Evolutionary conservation across 2,329 filamentous ascomycete species (phyloP), one percentile per base, ranked within the genome.

Genomic region (Nemania abortiva): DNA sequence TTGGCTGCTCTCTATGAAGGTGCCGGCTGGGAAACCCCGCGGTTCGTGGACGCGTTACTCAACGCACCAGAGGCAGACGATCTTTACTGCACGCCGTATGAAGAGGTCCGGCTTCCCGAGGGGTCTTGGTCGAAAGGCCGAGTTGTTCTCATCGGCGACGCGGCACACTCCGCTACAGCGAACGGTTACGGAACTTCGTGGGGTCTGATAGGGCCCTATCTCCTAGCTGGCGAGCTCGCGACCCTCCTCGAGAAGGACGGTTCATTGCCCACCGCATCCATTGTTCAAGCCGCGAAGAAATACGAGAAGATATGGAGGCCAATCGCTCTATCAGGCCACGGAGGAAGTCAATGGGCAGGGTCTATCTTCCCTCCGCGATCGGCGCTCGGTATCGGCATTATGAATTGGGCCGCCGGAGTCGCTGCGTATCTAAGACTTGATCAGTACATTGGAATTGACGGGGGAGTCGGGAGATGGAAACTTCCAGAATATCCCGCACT

Each of bases 161-260:
- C 86, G 18, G 85, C 77, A 1, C 82, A 82, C 70, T 82, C 81
- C 49, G 82, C 83, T 0, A 82, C 83, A 3, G 80, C 82, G 0
- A 73, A 82, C 3, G 85, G 85, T 0, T 82, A 83, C 79, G 84
- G 85, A 2, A 85, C 83, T 0, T 80, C 81, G 2, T 69, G 77
- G 11, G 81, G 81, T 1, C 73, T 87, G 2, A 73, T 84, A n/a
- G 82, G 82, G 1, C 84, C 84, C 0, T 87, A 88, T 73, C 74
- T 87, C 3, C 79, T 88, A 1, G 85, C 85, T 0, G 85, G 86
- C 6, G 85, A 85, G 71, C 79, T 85, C 27, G 66, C 67, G 52
- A 72, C 65, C 64, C 65, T 11, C 47, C 49, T 67, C 5, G 60
- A 62, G 27, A 66, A 65, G n/a, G 63, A 61, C 5, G 53, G 39